Evolutionary conservation across 78 protist genomes (phyloP).

Genomic region (Capsaspora owczarzaki): DNA sequence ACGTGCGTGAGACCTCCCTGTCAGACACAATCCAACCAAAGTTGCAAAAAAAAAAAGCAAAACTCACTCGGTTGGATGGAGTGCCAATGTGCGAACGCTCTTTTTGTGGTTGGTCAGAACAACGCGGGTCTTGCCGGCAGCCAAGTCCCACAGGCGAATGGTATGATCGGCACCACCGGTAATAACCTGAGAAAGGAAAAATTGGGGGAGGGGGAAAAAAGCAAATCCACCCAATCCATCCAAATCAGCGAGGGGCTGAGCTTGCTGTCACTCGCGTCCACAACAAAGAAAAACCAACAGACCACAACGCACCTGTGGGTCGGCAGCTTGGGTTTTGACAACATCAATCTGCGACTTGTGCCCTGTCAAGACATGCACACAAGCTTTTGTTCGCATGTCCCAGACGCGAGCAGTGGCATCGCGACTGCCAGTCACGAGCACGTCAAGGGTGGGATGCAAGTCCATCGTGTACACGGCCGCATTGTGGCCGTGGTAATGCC

Average conservation of each 20-base stretch:
- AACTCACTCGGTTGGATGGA: slow-evolving; percentile 73
- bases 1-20: background rate
- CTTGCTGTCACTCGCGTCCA: background rate
- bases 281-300: background rate
- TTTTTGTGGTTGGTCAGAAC: slow-evolving; percentile 96
- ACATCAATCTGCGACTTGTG: slow-evolving; percentile 66
- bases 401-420: slow-evolving; percentile 84
- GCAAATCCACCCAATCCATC: background rate
- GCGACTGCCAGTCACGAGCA: slow-evolving; percentile 93
- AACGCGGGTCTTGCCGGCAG: slow-evolving; percentile 35
- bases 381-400: slow-evolving; percentile 87
- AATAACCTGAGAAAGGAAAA: background rate
- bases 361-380: slow-evolving; percentile 64
- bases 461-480: slow-evolving; percentile 69
- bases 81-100: slow-evolving; percentile 67
- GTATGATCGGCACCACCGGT: slow-evolving; percentile 69
- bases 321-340: slow-evolving; percentile 61
- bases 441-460: slow-evolving; percentile 92
- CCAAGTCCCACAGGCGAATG: slow-evolving; percentile 93
- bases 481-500: slow-evolving; percentile 91
- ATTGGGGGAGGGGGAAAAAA: background rate
- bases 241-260: background rate
- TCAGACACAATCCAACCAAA: background rate
- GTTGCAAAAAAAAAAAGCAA: background rate
- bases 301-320: slow-evolving; percentile 49